These are phyloP conservation scores for Coniella lustricola DNA, from an alignment of 2,329 filamentous ascomycete species.

Conservation along the genomic window DNA sequence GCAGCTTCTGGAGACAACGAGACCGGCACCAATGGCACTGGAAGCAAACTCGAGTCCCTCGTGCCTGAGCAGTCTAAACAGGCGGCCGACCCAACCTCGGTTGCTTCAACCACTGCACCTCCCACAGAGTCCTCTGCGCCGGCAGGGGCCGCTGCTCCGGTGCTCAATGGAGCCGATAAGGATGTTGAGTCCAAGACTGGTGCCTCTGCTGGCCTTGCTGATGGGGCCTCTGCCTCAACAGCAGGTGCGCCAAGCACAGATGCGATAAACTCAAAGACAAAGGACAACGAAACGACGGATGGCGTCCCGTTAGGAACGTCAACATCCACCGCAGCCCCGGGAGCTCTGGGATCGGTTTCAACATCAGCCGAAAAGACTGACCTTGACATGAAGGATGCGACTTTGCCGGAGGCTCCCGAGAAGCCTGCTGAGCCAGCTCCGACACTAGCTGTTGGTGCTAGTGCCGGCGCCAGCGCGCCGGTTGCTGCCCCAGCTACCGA, in stretches of 20 bases:
- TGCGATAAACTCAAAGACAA: neutral
- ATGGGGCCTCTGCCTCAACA: neutral
- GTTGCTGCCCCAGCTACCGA: neutral
- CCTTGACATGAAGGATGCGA: slow-evolving; percentile 17
- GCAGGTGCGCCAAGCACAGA: neutral
- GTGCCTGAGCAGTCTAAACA: slow-evolving; percentile 9
- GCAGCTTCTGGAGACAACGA: slow-evolving; percentile 3
- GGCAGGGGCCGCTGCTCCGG: neutral
- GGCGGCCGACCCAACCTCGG: slow-evolving; percentile 3
- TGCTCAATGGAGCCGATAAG: neutral
- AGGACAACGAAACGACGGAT: neutral
- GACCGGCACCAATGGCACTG: slow-evolving; percentile 6
- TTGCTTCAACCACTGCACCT: neutral
- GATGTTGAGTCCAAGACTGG: neutral
- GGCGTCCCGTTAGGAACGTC: neutral
- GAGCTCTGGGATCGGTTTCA: neutral
- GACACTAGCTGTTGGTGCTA: neutral
- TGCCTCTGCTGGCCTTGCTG: neutral
- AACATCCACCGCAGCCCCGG: slow-evolving; percentile 1
- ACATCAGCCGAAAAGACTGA: slow-evolving; percentile 9
- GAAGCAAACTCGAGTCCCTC: slow-evolving; percentile 5
- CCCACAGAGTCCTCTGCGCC: neutral
- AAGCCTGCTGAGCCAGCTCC: neutral
- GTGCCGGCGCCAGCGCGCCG: neutral
- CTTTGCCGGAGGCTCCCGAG: slow-evolving; percentile 1